A percentile compares a stretch with the other conserved stretches of the same genome.
These are phyloP conservation scores for Saccharomycopsis microspora DNA, from an alignment of 805 yeast genomes.

Conservation along the genomic window DNA sequence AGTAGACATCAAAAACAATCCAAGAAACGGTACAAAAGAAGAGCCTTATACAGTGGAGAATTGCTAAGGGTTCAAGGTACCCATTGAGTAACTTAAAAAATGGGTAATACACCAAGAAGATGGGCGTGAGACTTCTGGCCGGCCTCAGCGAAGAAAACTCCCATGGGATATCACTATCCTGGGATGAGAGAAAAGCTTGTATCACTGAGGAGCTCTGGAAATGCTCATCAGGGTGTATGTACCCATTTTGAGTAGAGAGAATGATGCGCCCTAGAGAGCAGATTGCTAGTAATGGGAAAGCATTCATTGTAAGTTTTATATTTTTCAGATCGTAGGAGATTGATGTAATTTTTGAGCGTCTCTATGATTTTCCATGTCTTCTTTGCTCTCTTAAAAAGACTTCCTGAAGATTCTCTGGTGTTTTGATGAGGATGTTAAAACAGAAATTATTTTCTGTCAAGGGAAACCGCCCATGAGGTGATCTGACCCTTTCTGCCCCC, in stretches of 20 bases:
- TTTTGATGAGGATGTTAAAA: too few relatives aligned
- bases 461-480: too few relatives aligned
- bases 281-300: not conserved
- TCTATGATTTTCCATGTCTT: too few relatives aligned
- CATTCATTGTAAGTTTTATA: too few relatives aligned
- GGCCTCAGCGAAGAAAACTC: conserved; percentile 53
- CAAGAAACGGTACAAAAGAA: conserved; percentile 22
- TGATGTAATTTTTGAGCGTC: too few relatives aligned
- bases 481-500: too few relatives aligned
- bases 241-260: conserved; percentile 46
- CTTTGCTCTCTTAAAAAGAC: too few relatives aligned
- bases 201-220: conserved; percentile 82
- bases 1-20: conserved; percentile 21
- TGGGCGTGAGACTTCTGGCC: conserved; percentile 61
- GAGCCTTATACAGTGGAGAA: conserved; percentile 8
- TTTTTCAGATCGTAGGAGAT: too few relatives aligned
- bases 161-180: conserved; percentile 55
- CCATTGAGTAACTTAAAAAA: conserved; percentile 28
- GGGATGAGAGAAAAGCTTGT: conserved; percentile 20
- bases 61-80: conserved; percentile 4
- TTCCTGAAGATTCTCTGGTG: too few relatives aligned
- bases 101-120: conserved; percentile 64
- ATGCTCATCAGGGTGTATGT: conserved; percentile 97
- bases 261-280: not conserved
- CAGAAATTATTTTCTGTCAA: too few relatives aligned